phyloP scores from a whole-genome alignment of 352 stramenopile genomes.

The Globisporangium camurandrum region DNA sequence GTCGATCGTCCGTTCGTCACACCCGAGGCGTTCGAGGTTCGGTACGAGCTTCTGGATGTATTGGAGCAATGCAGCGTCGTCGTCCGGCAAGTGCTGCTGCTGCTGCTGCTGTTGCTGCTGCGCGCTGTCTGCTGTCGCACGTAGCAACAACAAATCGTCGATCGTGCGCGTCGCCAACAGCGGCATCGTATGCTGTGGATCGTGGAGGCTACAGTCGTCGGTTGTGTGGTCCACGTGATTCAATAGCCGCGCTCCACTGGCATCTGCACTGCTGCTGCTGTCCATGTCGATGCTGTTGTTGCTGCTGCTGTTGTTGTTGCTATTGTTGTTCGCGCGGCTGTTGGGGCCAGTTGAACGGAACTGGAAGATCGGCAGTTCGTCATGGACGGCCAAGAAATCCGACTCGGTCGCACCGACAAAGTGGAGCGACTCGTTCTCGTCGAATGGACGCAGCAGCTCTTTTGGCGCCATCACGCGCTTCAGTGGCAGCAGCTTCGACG shows the following conservation, averaged over 20 bases:
- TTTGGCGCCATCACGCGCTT: constrained; percentile 12
- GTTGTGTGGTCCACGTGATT: background rate
- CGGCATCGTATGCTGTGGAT: no score
- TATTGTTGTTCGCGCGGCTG: background rate
- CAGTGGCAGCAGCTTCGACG: constrained; percentile 9
- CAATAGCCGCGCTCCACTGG: background rate
- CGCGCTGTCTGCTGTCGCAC: background rate
- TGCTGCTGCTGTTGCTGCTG: no score
- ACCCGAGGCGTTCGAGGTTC: constrained; percentile 13
- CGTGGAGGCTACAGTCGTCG: background rate
- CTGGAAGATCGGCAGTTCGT: constrained; percentile 5
- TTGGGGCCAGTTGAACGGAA: background rate
- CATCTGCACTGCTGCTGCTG: background rate
- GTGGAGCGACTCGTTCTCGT: constrained; percentile 10
- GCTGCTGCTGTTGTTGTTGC: constrained; percentile 1
- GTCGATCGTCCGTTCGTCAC: constrained; percentile 15
- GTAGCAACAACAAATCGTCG: background rate
- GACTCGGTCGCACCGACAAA: constrained; percentile 9
- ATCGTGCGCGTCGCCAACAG: no score
- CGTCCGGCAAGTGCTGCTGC: no score
- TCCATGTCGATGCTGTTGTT: background rate
- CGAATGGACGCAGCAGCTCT: constrained; percentile 8
- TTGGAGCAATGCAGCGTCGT: constrained; percentile 9
- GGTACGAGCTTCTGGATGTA: constrained; percentile 16
- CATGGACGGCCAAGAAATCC: constrained; percentile 8